A percentile compares a stretch with the other conserved stretches of the same genome.
Evolutionary conservation across 2,329 filamentous ascomycete species (phyloP).

Genomic region (Hypomyces perniciosus): DNA sequence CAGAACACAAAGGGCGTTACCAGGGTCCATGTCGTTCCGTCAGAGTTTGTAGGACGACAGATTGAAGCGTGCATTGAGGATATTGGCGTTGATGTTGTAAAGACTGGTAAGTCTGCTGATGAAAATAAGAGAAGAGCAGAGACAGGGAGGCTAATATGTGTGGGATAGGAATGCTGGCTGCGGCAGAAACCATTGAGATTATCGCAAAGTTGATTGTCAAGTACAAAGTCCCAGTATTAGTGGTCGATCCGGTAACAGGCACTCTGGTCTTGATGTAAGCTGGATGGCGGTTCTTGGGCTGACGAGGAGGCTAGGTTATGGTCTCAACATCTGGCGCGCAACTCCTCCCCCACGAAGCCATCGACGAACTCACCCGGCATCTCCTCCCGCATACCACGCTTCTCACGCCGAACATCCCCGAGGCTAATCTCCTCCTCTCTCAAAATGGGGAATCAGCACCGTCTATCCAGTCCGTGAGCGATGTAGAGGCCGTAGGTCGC

Average conservation of each 20-base stretch:
- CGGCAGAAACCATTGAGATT: slow-evolving; percentile 32
- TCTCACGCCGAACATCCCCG: slow-evolving; percentile 72
- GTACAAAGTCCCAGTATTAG: slow-evolving; percentile 26
- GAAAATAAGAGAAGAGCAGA: too few species aligned
- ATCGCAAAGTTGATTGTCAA: slow-evolving; percentile 26
- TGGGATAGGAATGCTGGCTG: slow-evolving; percentile 33
- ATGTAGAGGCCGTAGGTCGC: slow-evolving; percentile 63
- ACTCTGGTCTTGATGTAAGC: background rate
- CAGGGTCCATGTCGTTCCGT: slow-evolving; percentile 72
- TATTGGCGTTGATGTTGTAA: slow-evolving; percentile 82
- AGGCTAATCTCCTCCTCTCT: slow-evolving; percentile 60
- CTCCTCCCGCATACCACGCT: slow-evolving; percentile 63
- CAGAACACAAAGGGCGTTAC: slow-evolving; percentile 86
- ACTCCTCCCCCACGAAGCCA: slow-evolving; percentile 60
- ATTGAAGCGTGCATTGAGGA: slow-evolving; percentile 81
- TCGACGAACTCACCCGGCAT: slow-evolving; percentile 50
- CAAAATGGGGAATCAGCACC: slow-evolving; percentile 37
- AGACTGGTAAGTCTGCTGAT: slow-evolving; percentile 60
- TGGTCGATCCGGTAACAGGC: slow-evolving; percentile 33
- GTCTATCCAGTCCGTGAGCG: slow-evolving; percentile 51
- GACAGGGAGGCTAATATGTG: too few species aligned
- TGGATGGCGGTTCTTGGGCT: too few species aligned
- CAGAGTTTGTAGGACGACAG: slow-evolving; percentile 74
- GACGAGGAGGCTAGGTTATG: slow-evolving; percentile 63
- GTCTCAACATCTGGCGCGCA: slow-evolving; percentile 73